phyloP scores from a whole-genome alignment of 768 basidiomycete genomes.

The Ramaria rubella region DNA sequence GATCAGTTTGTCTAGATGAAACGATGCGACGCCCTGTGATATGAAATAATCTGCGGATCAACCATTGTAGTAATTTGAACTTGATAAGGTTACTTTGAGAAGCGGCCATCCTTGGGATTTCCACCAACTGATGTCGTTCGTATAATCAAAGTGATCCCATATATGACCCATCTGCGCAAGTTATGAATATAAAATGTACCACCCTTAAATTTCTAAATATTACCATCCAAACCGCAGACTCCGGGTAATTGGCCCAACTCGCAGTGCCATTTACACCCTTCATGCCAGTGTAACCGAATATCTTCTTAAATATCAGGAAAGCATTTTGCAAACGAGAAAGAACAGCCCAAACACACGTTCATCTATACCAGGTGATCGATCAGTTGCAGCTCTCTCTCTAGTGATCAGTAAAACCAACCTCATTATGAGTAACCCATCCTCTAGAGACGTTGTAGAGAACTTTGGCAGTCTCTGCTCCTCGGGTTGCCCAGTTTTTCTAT shows the following conservation, averaged over 20 bases:
- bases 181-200: background rate
- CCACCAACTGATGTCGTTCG: constrained; percentile 63
- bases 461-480: constrained; percentile 61
- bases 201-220: constrained; percentile 14
- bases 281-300: constrained; percentile 77
- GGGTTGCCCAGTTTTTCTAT: constrained; percentile 69
- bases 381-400: too few species aligned
- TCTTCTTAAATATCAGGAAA: constrained; percentile 31
- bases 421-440: constrained; percentile 74
- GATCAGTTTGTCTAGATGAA: constrained; percentile 69
- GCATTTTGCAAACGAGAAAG: constrained; percentile 7
- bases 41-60: too few species aligned
- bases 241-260: constrained; percentile 70
- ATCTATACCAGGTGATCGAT: background rate
- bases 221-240: constrained; percentile 73
- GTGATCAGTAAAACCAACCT: constrained; percentile 36
- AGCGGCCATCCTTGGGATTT: constrained; percentile 67
- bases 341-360: background rate
- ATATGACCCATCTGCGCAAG: constrained; percentile 61
- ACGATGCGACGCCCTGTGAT: constrained; percentile 52
- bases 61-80: background rate
- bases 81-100: constrained; percentile 43
- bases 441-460: constrained; percentile 63
- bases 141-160: constrained; percentile 76
- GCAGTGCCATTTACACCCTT: constrained; percentile 52